These are phyloP conservation scores for Monosporascus cannonballus DNA, from an alignment of 2,329 filamentous ascomycete genomes.

Conservation along the genomic window DNA sequence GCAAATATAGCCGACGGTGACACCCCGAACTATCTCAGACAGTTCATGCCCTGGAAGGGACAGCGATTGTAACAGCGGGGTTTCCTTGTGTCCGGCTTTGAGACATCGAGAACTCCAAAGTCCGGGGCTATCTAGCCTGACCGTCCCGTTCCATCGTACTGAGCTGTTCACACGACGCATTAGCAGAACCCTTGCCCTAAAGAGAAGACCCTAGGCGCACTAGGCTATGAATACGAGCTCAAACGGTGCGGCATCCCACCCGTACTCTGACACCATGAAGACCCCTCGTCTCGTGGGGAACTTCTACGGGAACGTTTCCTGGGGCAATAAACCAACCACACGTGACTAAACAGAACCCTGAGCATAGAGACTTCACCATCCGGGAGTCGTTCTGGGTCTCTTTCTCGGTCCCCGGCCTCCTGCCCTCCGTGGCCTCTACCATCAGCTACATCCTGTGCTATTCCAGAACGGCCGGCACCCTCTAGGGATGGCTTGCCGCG, in stretches of 20 bases:
- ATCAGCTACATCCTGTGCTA: conserved; percentile 28
- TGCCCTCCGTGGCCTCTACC: conserved; percentile 31
- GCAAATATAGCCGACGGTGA: too few species aligned
- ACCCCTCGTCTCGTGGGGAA: too few species aligned
- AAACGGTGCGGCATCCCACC: conserved; percentile 11
- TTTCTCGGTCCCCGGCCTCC: conserved; percentile 28
- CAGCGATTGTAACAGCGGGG: too few species aligned
- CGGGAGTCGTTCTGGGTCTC: conserved; percentile 29
- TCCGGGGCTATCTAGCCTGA: too few species aligned
- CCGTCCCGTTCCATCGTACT: too few species aligned
- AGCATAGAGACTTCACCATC: conserved; percentile 22
- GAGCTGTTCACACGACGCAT: too few species aligned
- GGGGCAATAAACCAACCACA: background rate
- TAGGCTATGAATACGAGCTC: conserved; percentile 26
- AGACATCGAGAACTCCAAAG: too few species aligned
- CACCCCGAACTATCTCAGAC: too few species aligned
- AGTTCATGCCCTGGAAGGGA: too few species aligned
- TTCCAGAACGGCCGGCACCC: conserved; percentile 21
- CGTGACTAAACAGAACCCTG: background rate
- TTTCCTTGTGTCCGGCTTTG: too few species aligned
- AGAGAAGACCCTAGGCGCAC: conserved; percentile 10
- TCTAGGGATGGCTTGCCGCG: background rate
- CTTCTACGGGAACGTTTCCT: too few species aligned
- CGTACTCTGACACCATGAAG: background rate
- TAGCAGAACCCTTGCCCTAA: background rate